A percentile compares a stretch with the other conserved stretches of the same genome.
Conservation (phyloP, 2,329 filamentous ascomycete species). For the Neophaeococcomyces aloes region DNA sequence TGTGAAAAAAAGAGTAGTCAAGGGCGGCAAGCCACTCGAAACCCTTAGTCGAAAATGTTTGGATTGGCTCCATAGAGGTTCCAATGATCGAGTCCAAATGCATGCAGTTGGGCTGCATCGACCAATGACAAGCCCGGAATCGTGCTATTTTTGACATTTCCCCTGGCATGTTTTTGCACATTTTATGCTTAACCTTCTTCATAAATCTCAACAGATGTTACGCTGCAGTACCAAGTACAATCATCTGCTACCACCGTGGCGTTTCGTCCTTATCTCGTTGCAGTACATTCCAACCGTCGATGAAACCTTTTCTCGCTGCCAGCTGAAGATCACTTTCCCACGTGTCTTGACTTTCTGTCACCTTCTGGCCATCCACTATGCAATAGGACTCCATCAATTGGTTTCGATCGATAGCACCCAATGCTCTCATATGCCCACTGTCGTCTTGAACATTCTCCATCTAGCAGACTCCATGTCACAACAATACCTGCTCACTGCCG, state of each 20-base stretch:
- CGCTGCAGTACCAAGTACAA: no score
- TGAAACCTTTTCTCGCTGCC: no score
- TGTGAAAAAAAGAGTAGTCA: neutral
- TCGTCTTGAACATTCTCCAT: constrained; percentile 5
- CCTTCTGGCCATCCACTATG: no score
- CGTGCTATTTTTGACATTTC: no score
- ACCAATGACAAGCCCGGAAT: neutral
- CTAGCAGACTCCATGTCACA: neutral
- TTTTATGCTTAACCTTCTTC: no score
- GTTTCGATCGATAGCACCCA: constrained; percentile 3
- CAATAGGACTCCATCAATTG: neutral
- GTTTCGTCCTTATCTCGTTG: no score
- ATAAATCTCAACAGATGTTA: no score
- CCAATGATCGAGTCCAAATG: no score
- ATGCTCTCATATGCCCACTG: neutral
- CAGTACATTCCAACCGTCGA: no score
- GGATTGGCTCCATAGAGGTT: neutral
- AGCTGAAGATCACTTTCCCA: neutral
- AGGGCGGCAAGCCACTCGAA: neutral
- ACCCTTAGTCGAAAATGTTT: neutral
- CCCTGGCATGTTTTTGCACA: no score
- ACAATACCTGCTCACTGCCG: neutral
- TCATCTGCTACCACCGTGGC: no score
- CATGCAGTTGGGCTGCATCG: neutral
- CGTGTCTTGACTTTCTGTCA: no score